Evolutionary conservation across 305 asterid genomes (phyloP), one percentile per base, ranked within the genome.

Genomic region (Ajuga reptans): DNA sequence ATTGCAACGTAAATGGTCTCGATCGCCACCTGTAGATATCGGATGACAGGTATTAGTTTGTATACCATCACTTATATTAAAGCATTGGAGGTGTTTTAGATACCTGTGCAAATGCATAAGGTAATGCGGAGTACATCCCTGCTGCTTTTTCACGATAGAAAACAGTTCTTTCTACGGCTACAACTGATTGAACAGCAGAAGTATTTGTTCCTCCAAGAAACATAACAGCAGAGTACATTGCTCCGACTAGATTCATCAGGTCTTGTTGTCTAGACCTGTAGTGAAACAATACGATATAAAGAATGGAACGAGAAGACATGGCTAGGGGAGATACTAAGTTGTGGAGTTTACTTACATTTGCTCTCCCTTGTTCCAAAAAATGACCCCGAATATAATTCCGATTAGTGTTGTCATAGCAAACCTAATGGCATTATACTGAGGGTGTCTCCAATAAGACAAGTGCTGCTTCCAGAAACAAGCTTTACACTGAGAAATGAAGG

Each of bases 141-240:
- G 98, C 97, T 33, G 94, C 97, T 73, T 88, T 93, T 82, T 93
- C 99, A 9, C 99, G 96, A 78, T 93, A 93, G 73, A 87, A 93
- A 39, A 93, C 97, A 0, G 96, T 89, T 81, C 99, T 80, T 79
- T 89, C 99, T 0, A 89, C 86, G 0, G 96, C 89, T 7, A 91
- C 97, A 37, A 93, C 90, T 7, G 99, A 85, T 77, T 89, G 96
- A 12, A 89, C 96, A 9, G 96, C 81, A 8, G 89, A 83, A 66
- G 96, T 89, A 63, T 85, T 89, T 9, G 94, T 87, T 41, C 95
- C 96, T 18, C 99, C 97, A 1, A 93, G 96, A 77, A 91, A 93
- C 84, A 93, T 76, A 42, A 92, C 93, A 12, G 93, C 95, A 10
- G 95, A 64, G 74, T 87, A 92, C 86, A 88, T 86, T 27, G 96